Base-by-base conservation (phyloP, 148 eudicot genomes). In the Suaeda aralocaspica region DNA sequence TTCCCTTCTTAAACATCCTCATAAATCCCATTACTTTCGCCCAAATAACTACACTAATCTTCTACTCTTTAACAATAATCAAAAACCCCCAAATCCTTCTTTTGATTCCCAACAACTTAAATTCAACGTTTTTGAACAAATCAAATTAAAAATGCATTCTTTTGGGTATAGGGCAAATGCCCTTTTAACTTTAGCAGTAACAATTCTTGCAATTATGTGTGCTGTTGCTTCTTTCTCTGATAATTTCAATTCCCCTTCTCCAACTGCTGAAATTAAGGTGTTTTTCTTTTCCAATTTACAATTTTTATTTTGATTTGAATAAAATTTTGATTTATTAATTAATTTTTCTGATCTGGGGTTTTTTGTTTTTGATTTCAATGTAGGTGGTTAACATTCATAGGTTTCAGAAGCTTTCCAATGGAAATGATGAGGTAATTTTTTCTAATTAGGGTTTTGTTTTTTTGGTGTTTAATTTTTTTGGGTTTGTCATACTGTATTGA, bases 101-200 rank as follows among this genome's bases (percentile, higher is more conserved):
- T n/a, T n/a, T n/a, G n/a, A n/a, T n/a, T n/a, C n/a, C n/a, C n/a
- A n/a, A n/a, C n/a, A n/a, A n/a, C n/a, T n/a, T n/a, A n/a, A n/a
- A n/a, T n/a, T n/a, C n/a, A n/a, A n/a, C n/a, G n/a, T n/a, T n/a
- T n/a, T n/a, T n/a, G n/a, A n/a, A 36, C 41, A 36, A 36, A 3
- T 36, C 41, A 36, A 36, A 36, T 36, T 3, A 36, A 81, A 71
- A 58, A 93, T 93, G 98, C 95, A 93, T 81, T 88, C 95, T 3
- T 84, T 87, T 67, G 82, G 86, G 74, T 85, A 88, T 84, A 85
- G 98, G 80, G 89, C 92, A 2, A 93, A 93, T 68, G 98, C 96
- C 39, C 30, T 93, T 74, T 68, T 93, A 15, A 93, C 98, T 7
- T 79, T 93, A 71, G 74, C 87, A 57, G 76, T 91, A 8, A 90